Evolutionary conservation across 1,139 yeast genomes (phyloP).

Genomic region (Scheffersomyces segobiensis): DNA sequence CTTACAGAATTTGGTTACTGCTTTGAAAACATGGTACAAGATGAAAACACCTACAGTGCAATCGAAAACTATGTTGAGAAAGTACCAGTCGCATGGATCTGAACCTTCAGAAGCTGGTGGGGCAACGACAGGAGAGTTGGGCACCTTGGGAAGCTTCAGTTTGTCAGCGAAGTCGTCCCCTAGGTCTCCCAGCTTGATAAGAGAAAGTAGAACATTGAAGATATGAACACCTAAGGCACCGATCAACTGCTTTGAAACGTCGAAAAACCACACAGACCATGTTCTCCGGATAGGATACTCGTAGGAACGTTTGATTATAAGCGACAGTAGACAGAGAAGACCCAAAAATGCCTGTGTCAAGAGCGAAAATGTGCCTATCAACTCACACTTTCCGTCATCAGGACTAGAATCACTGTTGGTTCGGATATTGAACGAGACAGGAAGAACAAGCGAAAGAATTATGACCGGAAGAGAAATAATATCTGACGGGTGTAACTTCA

Average conservation of each 20-base stretch:
- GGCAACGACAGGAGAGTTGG: neutral
- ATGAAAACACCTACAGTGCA: conserved; percentile 95
- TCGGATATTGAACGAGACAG: conserved; percentile 6
- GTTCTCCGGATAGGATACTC: conserved; percentile 82
- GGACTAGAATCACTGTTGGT: neutral
- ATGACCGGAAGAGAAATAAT: conserved; percentile 7
- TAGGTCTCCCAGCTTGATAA: conserved; percentile 39
- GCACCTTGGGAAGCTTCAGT: conserved; percentile 7
- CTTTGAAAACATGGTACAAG: conserved; percentile 53
- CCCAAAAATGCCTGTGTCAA: conserved; percentile 71
- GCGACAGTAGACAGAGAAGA: conserved; percentile 67
- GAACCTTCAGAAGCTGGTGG: conserved; percentile 20
- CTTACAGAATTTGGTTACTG: conserved; percentile 45
- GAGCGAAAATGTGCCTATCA: conserved; percentile 72
- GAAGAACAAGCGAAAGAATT: conserved; percentile 8
- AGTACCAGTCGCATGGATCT: conserved; percentile 88
- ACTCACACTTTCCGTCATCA: conserved; percentile 48
- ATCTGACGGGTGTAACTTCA: conserved; percentile 7
- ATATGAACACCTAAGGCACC: conserved; percentile 87
- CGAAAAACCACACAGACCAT: conserved; percentile 86
- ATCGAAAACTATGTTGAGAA: conserved; percentile 81
- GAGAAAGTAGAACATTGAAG: conserved; percentile 72
- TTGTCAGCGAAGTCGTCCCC: conserved; percentile 4
- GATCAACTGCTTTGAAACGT: conserved; percentile 83
- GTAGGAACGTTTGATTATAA: conserved; percentile 71